Evolutionary conservation across 2,329 filamentous ascomycete species (phyloP), one percentile per base, ranked within the genome.

Genomic region (Exophiala calicioides): DNA sequence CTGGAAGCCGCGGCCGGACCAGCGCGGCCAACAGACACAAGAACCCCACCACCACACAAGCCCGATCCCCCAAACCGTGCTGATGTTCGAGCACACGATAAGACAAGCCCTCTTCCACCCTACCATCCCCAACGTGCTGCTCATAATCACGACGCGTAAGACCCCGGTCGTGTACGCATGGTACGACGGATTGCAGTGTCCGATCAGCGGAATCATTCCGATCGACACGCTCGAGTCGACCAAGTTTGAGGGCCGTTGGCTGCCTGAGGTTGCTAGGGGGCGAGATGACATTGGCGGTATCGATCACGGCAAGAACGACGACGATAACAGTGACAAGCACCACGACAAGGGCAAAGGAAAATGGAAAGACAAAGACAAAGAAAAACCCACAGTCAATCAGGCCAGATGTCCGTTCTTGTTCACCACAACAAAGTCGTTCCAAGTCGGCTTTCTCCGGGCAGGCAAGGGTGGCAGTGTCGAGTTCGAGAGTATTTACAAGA

Each of bases 21-120:
- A n/a, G 35, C 7, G 51, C 13, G 24, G 31, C 20, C 9, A 37
- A 15, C 10, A 34, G 13, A 13, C 20, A 23, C 19, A 27, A n/a
- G n/a, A 18, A 15, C 15, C 8, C n/a, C 27, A 23, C 19, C 34
- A 40, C 8, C 26, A 37, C 19, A 26, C 30, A n/a, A n/a, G n/a
- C n/a, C n/a, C n/a, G n/a, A n/a, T n/a, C n/a, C n/a, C n/a, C n/a
- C n/a, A 41, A 19, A 36, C 44, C 9, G 47, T 52, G 8, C 29
- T 58, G 12, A 43, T 54, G n/a, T 51, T 57, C 24, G 27, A 13
- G 21, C 35, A 57, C 32, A 29, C 39, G 9, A 41, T 58, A 24
- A 43, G 45, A 20, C 49, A 53, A 23, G 15, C 50, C 5, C 32
- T 48, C 15, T 58, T 50, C 46, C 54, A 58, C 46, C 49, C 52